Conservation (phyloP, 345 rosid species). For the Sisymbrium altissimum region DNA sequence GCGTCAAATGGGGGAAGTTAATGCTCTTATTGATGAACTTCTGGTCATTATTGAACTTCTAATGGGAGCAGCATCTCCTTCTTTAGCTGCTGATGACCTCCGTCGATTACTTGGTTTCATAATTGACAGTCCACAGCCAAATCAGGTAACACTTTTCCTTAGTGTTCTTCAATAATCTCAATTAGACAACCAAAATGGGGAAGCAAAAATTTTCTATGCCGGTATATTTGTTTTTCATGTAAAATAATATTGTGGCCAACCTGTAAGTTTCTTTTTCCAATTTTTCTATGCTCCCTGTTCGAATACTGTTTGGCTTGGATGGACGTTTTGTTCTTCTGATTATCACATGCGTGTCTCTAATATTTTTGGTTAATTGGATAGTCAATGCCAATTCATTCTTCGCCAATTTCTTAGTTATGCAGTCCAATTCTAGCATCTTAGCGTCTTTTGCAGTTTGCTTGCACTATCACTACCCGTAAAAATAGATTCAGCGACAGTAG, state of each 20-base stretch:
- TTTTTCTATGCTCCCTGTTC: neutral
- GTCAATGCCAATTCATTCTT: neutral
- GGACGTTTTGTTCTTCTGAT: neutral
- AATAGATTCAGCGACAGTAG: neutral
- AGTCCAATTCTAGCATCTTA: neutral
- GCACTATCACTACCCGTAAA: neutral
- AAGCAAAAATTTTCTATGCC: neutral
- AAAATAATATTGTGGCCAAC: neutral
- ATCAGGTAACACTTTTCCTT: conserved; percentile 60
- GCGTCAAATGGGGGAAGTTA: conserved; percentile 89
- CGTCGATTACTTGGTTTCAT: conserved; percentile 86
- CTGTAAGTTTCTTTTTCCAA: neutral
- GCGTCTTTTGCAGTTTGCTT: neutral
- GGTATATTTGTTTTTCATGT: neutral
- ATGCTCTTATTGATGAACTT: conserved; percentile 98
- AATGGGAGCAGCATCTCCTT: conserved; percentile 81
- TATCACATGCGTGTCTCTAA: neutral
- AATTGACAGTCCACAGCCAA: conserved; percentile 96
- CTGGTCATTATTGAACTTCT: conserved; percentile 96
- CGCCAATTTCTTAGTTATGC: conserved; percentile 11
- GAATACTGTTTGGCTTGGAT: conserved; percentile 4
- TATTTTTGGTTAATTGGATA: neutral
- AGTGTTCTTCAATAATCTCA: neutral
- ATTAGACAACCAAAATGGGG: conserved; percentile 63
- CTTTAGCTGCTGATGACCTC: conserved; percentile 73